A percentile compares a stretch with the other conserved stretches of the same genome.
These are phyloP conservation scores for Massospora cicadina DNA, from an alignment of 371 early-diverging fungal genomes.

Conservation along the genomic window DNA sequence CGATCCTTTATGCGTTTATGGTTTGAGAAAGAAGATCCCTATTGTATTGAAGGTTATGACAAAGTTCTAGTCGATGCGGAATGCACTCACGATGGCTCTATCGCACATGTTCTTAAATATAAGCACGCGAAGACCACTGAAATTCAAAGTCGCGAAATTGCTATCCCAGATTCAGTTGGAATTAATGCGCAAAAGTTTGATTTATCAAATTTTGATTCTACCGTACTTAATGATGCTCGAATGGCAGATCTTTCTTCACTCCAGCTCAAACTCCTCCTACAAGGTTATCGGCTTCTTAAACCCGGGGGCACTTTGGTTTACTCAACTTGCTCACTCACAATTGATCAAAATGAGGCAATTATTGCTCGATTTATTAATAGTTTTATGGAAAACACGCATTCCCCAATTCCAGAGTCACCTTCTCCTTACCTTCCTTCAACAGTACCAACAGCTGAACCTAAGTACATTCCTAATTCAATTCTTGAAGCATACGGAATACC, in stretches of 20 bases:
- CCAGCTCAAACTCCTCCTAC: background rate
- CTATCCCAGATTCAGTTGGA: background rate
- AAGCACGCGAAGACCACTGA: background rate
- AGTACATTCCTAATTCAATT: background rate
- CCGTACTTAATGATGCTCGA: background rate
- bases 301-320: slow-evolving; percentile 66
- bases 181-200: background rate
- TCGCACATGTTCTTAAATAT: slow-evolving; percentile 58
- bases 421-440: background rate
- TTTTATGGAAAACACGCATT: slow-evolving; percentile 14
- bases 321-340: slow-evolving; percentile 65
- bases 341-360: slow-evolving; percentile 63
- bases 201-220: background rate
- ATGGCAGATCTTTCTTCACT: background rate
- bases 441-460: background rate
- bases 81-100: slow-evolving; percentile 92
- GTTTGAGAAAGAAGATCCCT: background rate
- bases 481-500: background rate
- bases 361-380: slow-evolving; percentile 53
- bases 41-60: slow-evolving; percentile 42
- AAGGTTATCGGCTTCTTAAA: slow-evolving; percentile 27
- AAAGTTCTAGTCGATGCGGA: slow-evolving; percentile 88
- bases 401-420: background rate
- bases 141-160: background rate
- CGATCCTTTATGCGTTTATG: slow-evolving; percentile 30